A percentile compares a stretch with the other conserved stretches of the same genome.
Evolutionary conservation across 2,329 filamentous ascomycete genomes (phyloP).

Genomic region (Plenodomus biglobosus): DNA sequence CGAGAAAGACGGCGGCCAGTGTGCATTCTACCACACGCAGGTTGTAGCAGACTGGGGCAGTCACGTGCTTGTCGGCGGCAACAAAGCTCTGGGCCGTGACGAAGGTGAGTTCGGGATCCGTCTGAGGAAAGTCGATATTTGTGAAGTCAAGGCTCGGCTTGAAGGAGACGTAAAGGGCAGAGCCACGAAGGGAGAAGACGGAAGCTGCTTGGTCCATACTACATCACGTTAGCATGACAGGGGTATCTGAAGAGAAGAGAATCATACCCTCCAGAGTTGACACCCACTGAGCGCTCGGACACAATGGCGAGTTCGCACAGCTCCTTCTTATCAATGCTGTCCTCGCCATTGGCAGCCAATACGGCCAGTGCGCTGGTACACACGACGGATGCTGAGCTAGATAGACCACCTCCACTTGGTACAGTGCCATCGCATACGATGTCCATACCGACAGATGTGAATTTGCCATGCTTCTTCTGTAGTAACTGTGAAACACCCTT

Average conservation of each 20-base stretch:
- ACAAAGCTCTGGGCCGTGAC: conserved; percentile 94
- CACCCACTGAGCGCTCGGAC: conserved; percentile 89
- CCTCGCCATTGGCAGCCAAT: conserved; percentile 79
- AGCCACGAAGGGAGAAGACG: conserved; percentile 84
- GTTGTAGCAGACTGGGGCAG: conserved; percentile 93
- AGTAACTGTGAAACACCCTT: conserved; percentile 78
- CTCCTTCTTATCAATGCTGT: conserved; percentile 82
- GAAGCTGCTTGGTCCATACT: conserved; percentile 98
- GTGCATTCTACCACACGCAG: conserved; percentile 94
- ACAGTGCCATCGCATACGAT: conserved; percentile 90
- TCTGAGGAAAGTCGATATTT: conserved; percentile 79
- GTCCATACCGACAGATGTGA: conserved; percentile 76
- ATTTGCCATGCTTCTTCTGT: conserved; percentile 64
- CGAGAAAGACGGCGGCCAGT: conserved; percentile 72
- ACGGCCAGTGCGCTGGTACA: conserved; percentile 87
- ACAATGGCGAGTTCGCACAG: conserved; percentile 91
- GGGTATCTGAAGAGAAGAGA: too few relatives aligned
- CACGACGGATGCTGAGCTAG: conserved; percentile 91
- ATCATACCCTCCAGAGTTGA: conserved; percentile 87
- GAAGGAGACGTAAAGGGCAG: conserved; percentile 89
- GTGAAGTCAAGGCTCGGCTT: conserved; percentile 73
- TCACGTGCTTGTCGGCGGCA: conserved; percentile 90
- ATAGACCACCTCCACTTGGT: conserved; percentile 86
- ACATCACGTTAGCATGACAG: conserved; percentile 23
- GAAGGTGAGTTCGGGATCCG: conserved; percentile 82